Evolutionary conservation across 106 monocot species (phyloP).

Genomic region (Dioscorea dumetorum): DNA sequence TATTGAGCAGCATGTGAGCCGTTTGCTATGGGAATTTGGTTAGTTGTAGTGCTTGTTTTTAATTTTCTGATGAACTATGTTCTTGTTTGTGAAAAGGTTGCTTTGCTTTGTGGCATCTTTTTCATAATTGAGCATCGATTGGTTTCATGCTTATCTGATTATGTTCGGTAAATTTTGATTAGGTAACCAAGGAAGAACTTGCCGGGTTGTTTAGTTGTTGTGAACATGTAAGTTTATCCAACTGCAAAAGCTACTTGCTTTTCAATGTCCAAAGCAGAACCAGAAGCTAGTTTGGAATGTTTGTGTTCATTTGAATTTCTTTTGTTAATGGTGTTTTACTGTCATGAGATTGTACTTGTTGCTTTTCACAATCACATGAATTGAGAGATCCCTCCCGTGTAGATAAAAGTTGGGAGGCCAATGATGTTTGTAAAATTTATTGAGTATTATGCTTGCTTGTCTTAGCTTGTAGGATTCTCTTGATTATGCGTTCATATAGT

Average conservation of each 20-base stretch:
- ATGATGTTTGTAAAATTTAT: too few species aligned
- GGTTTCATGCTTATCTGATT: not conserved
- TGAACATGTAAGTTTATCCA: conserved; percentile 57
- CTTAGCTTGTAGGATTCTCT: too few species aligned
- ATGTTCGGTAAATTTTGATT: conserved; percentile 1
- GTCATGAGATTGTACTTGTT: too few species aligned
- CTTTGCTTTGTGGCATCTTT: not conserved
- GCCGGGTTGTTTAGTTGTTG: conserved; percentile 65
- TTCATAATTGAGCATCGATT: conserved; percentile 2
- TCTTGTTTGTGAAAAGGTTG: not conserved
- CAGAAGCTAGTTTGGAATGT: not conserved
- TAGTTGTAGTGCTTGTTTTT: not conserved
- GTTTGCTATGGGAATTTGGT: not conserved
- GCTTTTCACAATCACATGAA: too few species aligned
- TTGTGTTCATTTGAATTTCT: too few species aligned
- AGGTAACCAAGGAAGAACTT: conserved; percentile 92
- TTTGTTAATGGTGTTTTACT: too few species aligned
- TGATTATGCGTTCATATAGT: too few species aligned
- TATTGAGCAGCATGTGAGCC: conserved; percentile 76
- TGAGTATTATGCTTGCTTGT: too few species aligned
- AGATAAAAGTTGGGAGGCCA: too few species aligned
- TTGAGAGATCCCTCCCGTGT: too few species aligned
- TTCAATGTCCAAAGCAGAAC: not conserved
- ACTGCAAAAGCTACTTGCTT: not conserved
- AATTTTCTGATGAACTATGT: not conserved